Conservation (phyloP, 371 early-diverging fungal species). For the Smittium mucronatum region DNA sequence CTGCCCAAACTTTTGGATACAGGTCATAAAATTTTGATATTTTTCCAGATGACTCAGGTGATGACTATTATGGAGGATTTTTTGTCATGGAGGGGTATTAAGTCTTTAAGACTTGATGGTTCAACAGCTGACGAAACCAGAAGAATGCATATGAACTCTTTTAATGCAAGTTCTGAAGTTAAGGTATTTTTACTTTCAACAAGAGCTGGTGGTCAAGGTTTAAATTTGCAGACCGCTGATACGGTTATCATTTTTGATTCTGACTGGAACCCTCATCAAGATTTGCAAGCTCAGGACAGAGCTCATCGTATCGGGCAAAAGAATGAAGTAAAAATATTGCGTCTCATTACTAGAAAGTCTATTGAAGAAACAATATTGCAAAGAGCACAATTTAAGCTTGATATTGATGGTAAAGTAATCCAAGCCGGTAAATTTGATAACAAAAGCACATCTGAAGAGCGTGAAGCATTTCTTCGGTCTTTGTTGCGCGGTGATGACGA, state of each 20-base stretch:
- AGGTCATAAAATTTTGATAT: conserved; percentile 88
- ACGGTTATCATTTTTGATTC: conserved; percentile 99
- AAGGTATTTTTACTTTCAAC: conserved; percentile 96
- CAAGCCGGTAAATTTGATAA: conserved; percentile 98
- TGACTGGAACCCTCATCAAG: conserved; percentile 99
- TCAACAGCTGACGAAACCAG: conserved; percentile 88
- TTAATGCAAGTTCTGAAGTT: conserved; percentile 68
- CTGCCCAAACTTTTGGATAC: conserved; percentile 77
- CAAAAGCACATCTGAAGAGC: conserved; percentile 84
- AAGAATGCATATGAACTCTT: conserved; percentile 62
- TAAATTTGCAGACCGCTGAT: conserved; percentile 98
- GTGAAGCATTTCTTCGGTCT: conserved; percentile 76
- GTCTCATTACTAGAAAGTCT: conserved; percentile 89
- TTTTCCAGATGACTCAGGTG: conserved; percentile 99
- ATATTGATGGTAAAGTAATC: conserved; percentile 96
- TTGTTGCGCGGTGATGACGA: conserved; percentile 45
- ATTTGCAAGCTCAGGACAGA: conserved; percentile 99
- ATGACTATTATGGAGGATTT: conserved; percentile 99
- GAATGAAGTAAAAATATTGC: conserved; percentile 97
- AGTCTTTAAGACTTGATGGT: conserved; percentile 92
- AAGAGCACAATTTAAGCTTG: conserved; percentile 86
- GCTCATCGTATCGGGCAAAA: conserved; percentile 99
- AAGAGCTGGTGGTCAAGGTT: conserved; percentile 97
- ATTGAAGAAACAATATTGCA: conserved; percentile 96
- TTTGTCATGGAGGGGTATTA: conserved; percentile 59